Conservation (phyloP, 1,284 basidiomycete genomes). For the Porogramme epimiltina region DNA sequence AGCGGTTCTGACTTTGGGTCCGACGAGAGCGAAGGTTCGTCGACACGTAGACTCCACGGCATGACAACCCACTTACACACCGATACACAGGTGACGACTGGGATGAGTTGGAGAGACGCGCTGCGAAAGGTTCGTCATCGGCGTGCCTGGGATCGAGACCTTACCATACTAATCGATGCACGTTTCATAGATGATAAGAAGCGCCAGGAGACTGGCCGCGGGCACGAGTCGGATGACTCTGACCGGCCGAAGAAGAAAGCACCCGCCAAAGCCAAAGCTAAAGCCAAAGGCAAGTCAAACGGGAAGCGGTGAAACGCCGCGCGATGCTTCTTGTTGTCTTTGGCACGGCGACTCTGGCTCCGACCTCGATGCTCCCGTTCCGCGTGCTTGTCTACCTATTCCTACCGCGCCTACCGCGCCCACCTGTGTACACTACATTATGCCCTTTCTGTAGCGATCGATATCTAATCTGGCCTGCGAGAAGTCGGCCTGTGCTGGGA, state of each 20-base stretch:
- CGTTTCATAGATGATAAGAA: slow-evolving; percentile 64
- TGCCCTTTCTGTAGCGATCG: too few relatives aligned
- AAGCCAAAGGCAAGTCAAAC: slow-evolving; percentile 40
- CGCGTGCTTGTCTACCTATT: too few relatives aligned
- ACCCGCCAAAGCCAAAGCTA: slow-evolving; percentile 39
- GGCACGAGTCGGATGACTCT: slow-evolving; percentile 65
- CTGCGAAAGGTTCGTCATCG: slow-evolving; percentile 68
- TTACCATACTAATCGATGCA: not conserved
- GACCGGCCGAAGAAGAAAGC: slow-evolving; percentile 72
- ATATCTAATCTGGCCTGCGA: too few relatives aligned
- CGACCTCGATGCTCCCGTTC: too few relatives aligned
- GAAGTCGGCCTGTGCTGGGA: too few relatives aligned
- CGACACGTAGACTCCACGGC: not conserved
- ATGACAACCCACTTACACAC: not conserved
- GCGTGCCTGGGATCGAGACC: not conserved
- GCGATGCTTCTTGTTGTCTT: too few relatives aligned
- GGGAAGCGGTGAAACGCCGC: slow-evolving; percentile 25
- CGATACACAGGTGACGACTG: slow-evolving; percentile 78
- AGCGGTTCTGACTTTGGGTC: slow-evolving; percentile 69
- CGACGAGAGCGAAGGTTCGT: slow-evolving; percentile 67
- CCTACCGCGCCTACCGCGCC: too few relatives aligned
- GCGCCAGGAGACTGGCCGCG: slow-evolving; percentile 50
- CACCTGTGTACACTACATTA: too few relatives aligned
- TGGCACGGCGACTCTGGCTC: too few relatives aligned
- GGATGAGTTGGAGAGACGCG: slow-evolving; percentile 93